Evolutionary conservation across 225 moss, liverwort and hornwort species (phyloP), one percentile per base, ranked within the genome.

Genomic region (Bryoerythrophyllum caledonicum): DNA sequence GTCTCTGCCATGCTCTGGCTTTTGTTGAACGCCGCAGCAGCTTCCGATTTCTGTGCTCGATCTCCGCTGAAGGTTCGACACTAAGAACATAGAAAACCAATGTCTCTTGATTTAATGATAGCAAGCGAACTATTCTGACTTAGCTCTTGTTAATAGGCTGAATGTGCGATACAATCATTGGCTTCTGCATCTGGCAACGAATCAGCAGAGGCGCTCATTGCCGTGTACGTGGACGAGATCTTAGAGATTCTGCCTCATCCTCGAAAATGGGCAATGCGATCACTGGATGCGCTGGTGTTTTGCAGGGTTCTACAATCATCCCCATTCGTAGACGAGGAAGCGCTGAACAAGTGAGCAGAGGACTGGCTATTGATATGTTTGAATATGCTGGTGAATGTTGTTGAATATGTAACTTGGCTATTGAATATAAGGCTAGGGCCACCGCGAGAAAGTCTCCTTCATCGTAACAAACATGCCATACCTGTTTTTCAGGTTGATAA

Each of bases 191-290:
- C 82, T 68, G 86, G 82, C 61, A 75, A 70, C 24, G 75, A 51
- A 25, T 85, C 88, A 51, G 81, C 71, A 63, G 76, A 84, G 60
- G 65, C 70, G 19, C 75, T 93, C 9, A 65, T 88, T 51, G 91
- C 83, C 9, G 54, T 78, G 5, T 85, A 90, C 49, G 57, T 77
- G 35, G 88, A 89, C 65, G 82, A 77, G 60, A 87, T 93, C 65
- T 80, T 97, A 21, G 84, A 90, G 64, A 90, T 97, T 57, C 74
- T 97, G 77, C 93, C 97, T 17, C 92, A 92, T 56, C 92, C 97
- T 74, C 77, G 86, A 28, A 90, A 90, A 44, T 97, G 97, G 97
- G 86, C 88, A 2, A 68, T 92, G 79, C 82, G 97, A 44, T 93
- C 97, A 24, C 82, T 94, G 63, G 94, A 94, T 44, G 87, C 85